phyloP scores from a whole-genome alignment of 352 stramenopile genomes.

The Globisporangium polare region DNA sequence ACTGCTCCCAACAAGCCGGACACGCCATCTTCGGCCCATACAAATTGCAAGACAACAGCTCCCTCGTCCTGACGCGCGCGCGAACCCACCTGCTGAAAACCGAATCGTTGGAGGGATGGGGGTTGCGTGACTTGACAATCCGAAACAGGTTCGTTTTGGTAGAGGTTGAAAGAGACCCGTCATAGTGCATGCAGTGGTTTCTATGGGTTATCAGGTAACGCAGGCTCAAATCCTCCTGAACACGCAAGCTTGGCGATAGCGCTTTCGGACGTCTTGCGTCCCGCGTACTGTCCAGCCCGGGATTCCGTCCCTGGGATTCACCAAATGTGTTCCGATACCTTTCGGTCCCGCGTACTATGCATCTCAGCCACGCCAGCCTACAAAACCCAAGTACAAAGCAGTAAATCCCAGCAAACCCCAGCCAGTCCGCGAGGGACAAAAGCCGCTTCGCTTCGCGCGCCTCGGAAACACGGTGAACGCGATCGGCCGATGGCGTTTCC shows the following conservation, averaged over 20 bases:
- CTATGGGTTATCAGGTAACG: background rate
- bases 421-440: slow-evolving; percentile 21
- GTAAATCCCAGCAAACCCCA: slow-evolving; percentile 9
- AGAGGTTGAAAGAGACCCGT: too few relatives aligned
- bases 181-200: too few relatives aligned
- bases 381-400: background rate
- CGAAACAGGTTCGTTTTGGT: too few relatives aligned
- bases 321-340: background rate
- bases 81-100: slow-evolving; percentile 3
- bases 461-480: slow-evolving; percentile 27
- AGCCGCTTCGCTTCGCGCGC: too few relatives aligned
- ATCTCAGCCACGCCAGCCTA: background rate
- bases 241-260: slow-evolving; percentile 10
- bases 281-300: slow-evolving; percentile 24
- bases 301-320: slow-evolving; percentile 15
- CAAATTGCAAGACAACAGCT: background rate
- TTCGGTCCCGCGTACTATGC: slow-evolving; percentile 23
- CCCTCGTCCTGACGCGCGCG: background rate
- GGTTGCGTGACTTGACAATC: too few relatives aligned
- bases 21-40: background rate
- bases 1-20: background rate
- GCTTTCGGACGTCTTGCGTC: slow-evolving; percentile 6
- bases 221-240: slow-evolving; percentile 11
- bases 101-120: background rate
- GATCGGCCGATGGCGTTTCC: background rate